Base-by-base conservation (phyloP, 2,329 filamentous ascomycete genomes). In the Alternaria incomplexa region DNA sequence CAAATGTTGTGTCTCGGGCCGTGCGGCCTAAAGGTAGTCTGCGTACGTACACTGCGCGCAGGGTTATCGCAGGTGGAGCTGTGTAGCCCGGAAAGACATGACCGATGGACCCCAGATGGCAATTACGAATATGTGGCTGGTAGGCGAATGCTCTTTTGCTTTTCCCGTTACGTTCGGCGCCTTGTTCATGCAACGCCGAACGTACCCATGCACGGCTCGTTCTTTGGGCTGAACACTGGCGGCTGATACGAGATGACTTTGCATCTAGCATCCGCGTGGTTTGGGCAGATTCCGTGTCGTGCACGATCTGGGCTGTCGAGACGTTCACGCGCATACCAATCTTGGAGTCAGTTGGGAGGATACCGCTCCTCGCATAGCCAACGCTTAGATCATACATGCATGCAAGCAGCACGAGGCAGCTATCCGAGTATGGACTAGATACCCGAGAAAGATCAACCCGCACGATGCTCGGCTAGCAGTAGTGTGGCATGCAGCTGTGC, bases 341-440 rank as follows among this genome's bases (percentile, higher is more conserved):
- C 25, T 25, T 22, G 22, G 12, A 23, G 48, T 23, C 36, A 50
- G 12, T 22, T 30, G 52, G 26, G 45, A n/a, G 52, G 45, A 46
- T 32, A n/a, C 23, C 53, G 22, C 20, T 32, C 20, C 48, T 44
- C 56, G 32, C 45, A 52, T 53, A 20, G 40, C 51, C 55, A 52
- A 36, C 23, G 28, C 43, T 15, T 53, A 62, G 55, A 58, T 53
- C 47, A 61, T 45, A 43, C 32, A 61, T 46, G 56, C 43, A 58
- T 58, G 64, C 61, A 58, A 36, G 58, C 28, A 58, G 32, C 60
- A 55, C 56, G 30, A 54, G 46, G 56, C 47, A 32, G 30, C 56
- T 48, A 47, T 26, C 22, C 23, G 40, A 58, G 48, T 56, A 45
- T 40, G 54, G 32, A 53, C 53, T 47, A 58, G 20, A 40, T 22